These are phyloP conservation scores for Penicillium ucsense DNA, from an alignment of 495 filamentous ascomycete species.

Conservation along the genomic window DNA sequence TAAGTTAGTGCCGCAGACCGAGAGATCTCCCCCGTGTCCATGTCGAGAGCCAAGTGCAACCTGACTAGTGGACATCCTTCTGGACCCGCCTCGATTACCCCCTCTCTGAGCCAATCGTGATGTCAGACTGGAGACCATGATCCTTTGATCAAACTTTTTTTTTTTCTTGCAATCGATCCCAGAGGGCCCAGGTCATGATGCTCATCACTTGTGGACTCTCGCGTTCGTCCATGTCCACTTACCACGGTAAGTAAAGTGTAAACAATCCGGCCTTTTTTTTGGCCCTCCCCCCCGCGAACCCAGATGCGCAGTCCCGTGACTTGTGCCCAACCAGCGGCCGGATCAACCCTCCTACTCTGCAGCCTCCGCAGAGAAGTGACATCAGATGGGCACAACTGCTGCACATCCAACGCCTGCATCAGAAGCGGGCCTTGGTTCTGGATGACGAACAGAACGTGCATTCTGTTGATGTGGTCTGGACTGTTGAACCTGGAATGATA, in stretches of 20 bases:
- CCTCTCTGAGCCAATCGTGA: constrained; percentile 6
- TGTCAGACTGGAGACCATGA: constrained; percentile 6
- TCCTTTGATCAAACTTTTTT: too few species aligned
- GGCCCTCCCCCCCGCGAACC: not conserved
- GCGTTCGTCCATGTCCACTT: not conserved
- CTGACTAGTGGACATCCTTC: not conserved
- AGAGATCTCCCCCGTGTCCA: too few species aligned
- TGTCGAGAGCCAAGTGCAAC: too few species aligned
- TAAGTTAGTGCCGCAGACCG: not conserved
- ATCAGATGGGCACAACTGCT: not conserved
- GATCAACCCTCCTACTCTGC: not conserved
- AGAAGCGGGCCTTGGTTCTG: not conserved
- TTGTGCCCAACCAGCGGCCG: not conserved
- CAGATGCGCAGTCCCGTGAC: constrained; percentile 20
- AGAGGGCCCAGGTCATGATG: too few species aligned
- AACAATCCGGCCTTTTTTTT: constrained; percentile 11
- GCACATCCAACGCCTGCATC: not conserved
- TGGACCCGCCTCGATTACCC: constrained; percentile 5
- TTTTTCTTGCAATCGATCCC: too few species aligned
- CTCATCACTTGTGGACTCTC: not conserved
- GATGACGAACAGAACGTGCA: not conserved
- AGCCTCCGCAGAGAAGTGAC: not conserved
- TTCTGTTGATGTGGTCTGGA: not conserved
- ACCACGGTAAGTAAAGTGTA: constrained; percentile 1
- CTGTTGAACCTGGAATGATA: not conserved